phyloP scores from a whole-genome alignment of 495 filamentous ascomycete genomes.

The Aspergillus leporis region DNA sequence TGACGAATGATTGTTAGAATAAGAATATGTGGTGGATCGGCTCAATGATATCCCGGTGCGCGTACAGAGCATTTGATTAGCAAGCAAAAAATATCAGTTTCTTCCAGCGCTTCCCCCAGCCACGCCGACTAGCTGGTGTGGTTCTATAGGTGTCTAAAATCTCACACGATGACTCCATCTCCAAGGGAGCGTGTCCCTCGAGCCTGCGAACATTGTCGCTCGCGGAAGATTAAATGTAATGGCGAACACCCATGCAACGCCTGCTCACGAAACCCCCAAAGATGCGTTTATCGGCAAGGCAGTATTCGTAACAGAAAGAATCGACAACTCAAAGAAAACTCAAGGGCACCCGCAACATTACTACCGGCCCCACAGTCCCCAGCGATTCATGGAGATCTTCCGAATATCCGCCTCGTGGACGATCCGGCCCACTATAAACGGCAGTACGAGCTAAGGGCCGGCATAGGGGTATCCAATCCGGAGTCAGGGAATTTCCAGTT shows the following conservation, averaged over 20 bases:
- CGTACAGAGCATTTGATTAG: conserved; percentile 4
- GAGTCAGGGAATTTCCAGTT: conserved; percentile 17
- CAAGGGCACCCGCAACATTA: background rate
- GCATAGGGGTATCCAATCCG: conserved; percentile 14
- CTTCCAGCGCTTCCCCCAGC: background rate
- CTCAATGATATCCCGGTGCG: conserved; percentile 2
- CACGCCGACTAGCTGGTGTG: background rate
- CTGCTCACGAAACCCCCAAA: conserved; percentile 10
- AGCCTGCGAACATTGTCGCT: conserved; percentile 33
- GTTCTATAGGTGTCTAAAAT: background rate
- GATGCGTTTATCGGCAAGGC: conserved; percentile 11
- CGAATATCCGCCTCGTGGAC: conserved; percentile 1
- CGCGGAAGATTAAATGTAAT: conserved; percentile 39
- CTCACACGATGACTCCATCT: conserved; percentile 5
- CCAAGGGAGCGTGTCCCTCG: conserved; percentile 14
- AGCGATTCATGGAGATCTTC: background rate
- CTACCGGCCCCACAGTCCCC: conserved; percentile 5
- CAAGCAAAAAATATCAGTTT: conserved; percentile 1
- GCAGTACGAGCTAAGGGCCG: conserved; percentile 16
- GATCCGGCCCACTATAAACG: conserved; percentile 14
- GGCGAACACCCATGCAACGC: conserved; percentile 30
- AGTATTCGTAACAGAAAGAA: conserved; percentile 8
- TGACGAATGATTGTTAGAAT: background rate
- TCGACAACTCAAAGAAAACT: conserved; percentile 3
- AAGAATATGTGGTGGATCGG: background rate